Conservation (phyloP, 768 basidiomycete species). For the Fomitopsis serialis region DNA sequence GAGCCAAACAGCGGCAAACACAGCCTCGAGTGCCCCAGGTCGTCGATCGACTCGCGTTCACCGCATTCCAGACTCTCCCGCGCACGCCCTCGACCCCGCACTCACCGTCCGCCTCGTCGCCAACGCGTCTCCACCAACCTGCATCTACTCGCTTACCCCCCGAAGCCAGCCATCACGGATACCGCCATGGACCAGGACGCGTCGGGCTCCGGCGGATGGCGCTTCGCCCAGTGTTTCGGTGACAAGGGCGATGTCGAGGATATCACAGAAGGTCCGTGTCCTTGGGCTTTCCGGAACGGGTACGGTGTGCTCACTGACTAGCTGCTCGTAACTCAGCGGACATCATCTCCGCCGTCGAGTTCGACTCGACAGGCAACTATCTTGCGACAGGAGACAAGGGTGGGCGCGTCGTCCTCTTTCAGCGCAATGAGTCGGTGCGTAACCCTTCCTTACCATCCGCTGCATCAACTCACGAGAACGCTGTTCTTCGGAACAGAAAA, state of each 20-base stretch:
- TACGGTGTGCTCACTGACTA: slow-evolving; percentile 10
- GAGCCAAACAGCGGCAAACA: slow-evolving; percentile 21
- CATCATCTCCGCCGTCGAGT: slow-evolving; percentile 99
- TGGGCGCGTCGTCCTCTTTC: slow-evolving; percentile 96
- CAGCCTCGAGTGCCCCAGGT: slow-evolving; percentile 7
- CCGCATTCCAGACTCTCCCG: slow-evolving; percentile 2
- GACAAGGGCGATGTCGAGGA: slow-evolving; percentile 99
- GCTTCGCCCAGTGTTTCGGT: slow-evolving; percentile 99
- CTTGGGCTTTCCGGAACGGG: slow-evolving; percentile 17
- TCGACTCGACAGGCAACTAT: slow-evolving; percentile 98
- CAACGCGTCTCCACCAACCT: not conserved
- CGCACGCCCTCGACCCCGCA: slow-evolving; percentile 6
- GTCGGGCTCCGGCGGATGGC: slow-evolving; percentile 85
- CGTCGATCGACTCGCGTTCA: slow-evolving; percentile 6
- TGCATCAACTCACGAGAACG: not conserved
- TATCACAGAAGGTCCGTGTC: slow-evolving; percentile 87
- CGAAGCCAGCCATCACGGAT: not conserved
- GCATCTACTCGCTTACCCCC: not conserved
- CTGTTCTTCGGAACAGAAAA: slow-evolving; percentile 59
- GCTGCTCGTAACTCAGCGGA: slow-evolving; percentile 61
- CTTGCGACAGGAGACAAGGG: slow-evolving; percentile 99
- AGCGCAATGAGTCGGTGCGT: slow-evolving; percentile 93
- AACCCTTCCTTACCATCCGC: slow-evolving; percentile 1
- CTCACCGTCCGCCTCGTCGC: not conserved
- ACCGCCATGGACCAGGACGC: slow-evolving; percentile 74